Evolutionary conservation across 2,329 filamentous ascomycete species (phyloP).

Genomic region (Colletotrichum sidae): DNA sequence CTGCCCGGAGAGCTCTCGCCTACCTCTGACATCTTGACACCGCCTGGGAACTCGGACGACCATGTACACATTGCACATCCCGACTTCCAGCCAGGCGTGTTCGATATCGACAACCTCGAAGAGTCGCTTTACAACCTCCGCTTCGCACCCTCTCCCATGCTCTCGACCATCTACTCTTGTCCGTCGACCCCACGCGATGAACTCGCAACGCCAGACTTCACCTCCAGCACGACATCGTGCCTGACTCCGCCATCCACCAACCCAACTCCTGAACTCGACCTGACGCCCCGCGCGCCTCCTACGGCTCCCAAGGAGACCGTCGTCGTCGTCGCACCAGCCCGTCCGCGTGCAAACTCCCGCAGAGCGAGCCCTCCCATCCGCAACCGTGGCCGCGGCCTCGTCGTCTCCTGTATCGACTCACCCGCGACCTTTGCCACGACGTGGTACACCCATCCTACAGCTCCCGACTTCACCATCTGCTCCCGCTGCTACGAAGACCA

Average conservation of each 20-base stretch:
- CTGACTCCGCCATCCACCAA: slow-evolving; percentile 33
- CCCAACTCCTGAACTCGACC: slow-evolving; percentile 27
- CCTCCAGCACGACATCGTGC: slow-evolving; percentile 26
- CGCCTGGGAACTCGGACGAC: slow-evolving; percentile 9
- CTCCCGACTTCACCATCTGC: slow-evolving; percentile 49
- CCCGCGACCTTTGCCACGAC: slow-evolving; percentile 45
- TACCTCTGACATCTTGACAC: background rate
- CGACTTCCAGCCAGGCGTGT: slow-evolving; percentile 14
- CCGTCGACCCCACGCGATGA: slow-evolving; percentile 31
- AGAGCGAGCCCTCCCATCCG: slow-evolving; percentile 22
- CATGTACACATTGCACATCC: background rate
- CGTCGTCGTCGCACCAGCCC: slow-evolving; percentile 7
- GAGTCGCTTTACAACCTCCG: slow-evolving; percentile 31
- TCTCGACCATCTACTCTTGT: slow-evolving; percentile 33
- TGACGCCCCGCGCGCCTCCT: slow-evolving; percentile 14
- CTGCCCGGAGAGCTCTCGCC: no score
- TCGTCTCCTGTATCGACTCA: slow-evolving; percentile 44
- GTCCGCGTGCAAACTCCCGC: slow-evolving; percentile 31
- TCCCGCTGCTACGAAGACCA: slow-evolving; percentile 52
- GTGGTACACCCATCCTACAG: slow-evolving; percentile 51
- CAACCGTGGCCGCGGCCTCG: slow-evolving; percentile 26
- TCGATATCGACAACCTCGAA: slow-evolving; percentile 34
- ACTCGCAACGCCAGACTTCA: slow-evolving; percentile 24
- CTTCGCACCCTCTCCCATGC: slow-evolving; percentile 34
- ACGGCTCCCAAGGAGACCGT: background rate